A percentile compares a stretch with the other conserved stretches of the same genome.
Conservation (phyloP, 768 basidiomycete species). For the Boletus pseudopeckii region DNA sequence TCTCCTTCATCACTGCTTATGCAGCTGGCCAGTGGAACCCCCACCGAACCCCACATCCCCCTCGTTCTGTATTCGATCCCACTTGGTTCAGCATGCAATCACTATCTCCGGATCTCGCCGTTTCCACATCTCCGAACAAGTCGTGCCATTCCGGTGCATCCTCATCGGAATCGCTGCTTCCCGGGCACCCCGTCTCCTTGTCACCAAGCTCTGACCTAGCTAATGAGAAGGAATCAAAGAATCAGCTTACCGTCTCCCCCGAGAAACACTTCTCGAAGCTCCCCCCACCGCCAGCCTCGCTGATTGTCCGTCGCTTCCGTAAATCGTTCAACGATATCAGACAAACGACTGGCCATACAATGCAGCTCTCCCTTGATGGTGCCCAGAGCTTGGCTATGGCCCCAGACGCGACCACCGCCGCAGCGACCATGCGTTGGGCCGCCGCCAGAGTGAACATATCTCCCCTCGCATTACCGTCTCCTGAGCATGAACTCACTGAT, state of each 20-base stretch:
- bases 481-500: conserved; percentile 88
- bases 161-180: conserved; percentile 9
- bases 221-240: conserved; percentile 20
- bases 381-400: conserved; percentile 33
- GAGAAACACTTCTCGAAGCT: conserved; percentile 29
- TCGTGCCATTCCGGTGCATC: conserved; percentile 3
- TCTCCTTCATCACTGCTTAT: conserved; percentile 73
- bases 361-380: conserved; percentile 28
- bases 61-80: conserved; percentile 33
- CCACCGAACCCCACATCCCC: conserved; percentile 60
- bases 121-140: conserved; percentile 5
- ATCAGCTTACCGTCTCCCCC: conserved; percentile 20
- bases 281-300: conserved; percentile 22
- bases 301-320: conserved; percentile 40
- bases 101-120: conserved; percentile 5
- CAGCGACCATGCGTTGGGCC: conserved; percentile 85
- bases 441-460: conserved; percentile 79
- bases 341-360: conserved; percentile 25
- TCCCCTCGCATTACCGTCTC: conserved; percentile 83
- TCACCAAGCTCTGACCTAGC: conserved; percentile 10
- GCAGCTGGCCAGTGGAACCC: conserved; percentile 79
- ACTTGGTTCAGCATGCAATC: conserved; percentile 15
- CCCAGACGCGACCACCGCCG: conserved; percentile 60
- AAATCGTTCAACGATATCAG: conserved; percentile 47
- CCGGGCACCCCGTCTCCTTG: conserved; percentile 6